Percentiles rank a stretch among this genome's conserved stretches.
Conservation (phyloP, 331 rosid genomes). For the Telfairia occidentalis region DNA sequence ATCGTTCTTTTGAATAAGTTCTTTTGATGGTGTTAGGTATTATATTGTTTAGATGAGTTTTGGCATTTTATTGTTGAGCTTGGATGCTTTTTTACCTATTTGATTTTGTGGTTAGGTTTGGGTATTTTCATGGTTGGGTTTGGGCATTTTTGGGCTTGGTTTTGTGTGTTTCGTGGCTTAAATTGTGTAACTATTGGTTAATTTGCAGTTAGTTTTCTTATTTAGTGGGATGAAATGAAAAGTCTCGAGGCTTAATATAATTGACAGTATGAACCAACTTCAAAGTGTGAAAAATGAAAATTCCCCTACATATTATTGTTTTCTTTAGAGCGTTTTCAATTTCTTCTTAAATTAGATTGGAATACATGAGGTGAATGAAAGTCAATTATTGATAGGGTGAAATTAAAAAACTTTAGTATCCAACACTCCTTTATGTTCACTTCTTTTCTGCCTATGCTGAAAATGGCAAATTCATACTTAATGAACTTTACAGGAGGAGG, state of each 20-base stretch:
- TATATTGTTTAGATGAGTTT: background rate
- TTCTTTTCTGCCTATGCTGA: background rate
- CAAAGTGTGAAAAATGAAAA: too few relatives aligned
- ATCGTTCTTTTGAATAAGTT: background rate
- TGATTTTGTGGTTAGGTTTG: background rate
- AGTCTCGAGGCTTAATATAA: too few relatives aligned
- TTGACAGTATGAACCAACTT: too few relatives aligned
- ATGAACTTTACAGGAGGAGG: constrained; percentile 53
- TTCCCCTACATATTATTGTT: background rate
- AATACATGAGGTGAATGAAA: background rate
- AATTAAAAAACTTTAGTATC: background rate
- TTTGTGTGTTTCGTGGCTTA: background rate
- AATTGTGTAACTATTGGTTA: too few relatives aligned
- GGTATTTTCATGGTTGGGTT: background rate
- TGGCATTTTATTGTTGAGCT: background rate
- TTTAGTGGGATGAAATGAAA: too few relatives aligned
- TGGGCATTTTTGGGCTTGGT: background rate
- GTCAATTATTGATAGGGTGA: background rate
- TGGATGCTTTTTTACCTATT: background rate
- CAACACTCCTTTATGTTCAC: background rate
- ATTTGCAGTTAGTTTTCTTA: background rate
- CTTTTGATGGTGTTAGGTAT: background rate
- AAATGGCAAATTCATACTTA: background rate
- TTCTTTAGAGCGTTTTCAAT: background rate
- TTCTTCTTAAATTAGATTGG: background rate